These are phyloP conservation scores for Xylaria telfairii DNA, from an alignment of 495 filamentous ascomycete genomes.

Conservation along the genomic window DNA sequence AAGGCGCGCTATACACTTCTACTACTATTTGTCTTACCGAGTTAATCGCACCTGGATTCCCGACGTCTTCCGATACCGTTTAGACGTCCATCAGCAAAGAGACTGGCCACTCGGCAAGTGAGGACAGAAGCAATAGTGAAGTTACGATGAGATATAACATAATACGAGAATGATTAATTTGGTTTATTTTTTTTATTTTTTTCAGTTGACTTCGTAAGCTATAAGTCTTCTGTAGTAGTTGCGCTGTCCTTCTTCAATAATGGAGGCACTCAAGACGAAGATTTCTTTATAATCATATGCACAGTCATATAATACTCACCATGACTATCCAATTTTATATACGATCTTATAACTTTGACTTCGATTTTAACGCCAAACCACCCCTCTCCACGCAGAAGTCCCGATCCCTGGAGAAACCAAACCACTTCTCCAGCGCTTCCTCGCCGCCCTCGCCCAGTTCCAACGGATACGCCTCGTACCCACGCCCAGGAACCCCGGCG, in stretches of 20 bases:
- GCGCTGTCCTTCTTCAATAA: background rate
- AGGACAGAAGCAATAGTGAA: slow-evolving; percentile 12
- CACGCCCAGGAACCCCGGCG: slow-evolving; percentile 58
- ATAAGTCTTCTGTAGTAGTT: too few species aligned
- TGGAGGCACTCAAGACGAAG: background rate
- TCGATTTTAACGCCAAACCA: slow-evolving; percentile 58
- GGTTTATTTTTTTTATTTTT: too few species aligned
- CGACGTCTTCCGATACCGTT: background rate
- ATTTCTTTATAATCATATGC: background rate
- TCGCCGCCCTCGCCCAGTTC: slow-evolving; percentile 73
- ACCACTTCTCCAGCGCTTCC: slow-evolving; percentile 73
- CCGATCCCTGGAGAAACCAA: slow-evolving; percentile 74
- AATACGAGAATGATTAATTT: slow-evolving; percentile 13
- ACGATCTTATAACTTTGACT: slow-evolving; percentile 55
- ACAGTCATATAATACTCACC: background rate
- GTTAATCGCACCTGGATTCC: background rate
- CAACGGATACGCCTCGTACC: slow-evolving; percentile 67
- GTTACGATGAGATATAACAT: slow-evolving; percentile 8
- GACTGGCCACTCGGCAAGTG: background rate
- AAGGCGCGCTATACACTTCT: slow-evolving; percentile 10
- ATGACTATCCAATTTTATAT: background rate
- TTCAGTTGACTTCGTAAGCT: background rate
- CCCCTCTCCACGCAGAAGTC: slow-evolving; percentile 71
- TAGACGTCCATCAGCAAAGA: slow-evolving; percentile 12
- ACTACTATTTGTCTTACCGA: background rate